A percentile compares a stretch with the other conserved stretches of the same genome.
These are phyloP conservation scores for Bromus sterilis DNA, from an alignment of 176 grass and related monocot genomes.

Conservation along the genomic window DNA sequence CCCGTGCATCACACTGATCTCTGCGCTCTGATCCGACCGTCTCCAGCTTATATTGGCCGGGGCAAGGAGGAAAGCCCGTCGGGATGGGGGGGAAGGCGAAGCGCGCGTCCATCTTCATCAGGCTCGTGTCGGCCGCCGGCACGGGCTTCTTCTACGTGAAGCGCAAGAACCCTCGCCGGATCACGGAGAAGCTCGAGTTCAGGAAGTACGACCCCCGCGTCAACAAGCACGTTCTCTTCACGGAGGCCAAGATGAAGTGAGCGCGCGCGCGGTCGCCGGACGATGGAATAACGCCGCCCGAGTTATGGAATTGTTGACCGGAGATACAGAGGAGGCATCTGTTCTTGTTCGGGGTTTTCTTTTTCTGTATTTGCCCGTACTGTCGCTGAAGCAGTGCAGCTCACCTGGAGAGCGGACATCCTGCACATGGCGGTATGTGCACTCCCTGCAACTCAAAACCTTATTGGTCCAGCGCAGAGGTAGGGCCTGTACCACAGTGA, in stretches of 20 bases:
- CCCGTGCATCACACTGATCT: neutral
- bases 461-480: no score
- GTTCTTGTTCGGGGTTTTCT: neutral
- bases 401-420: no score
- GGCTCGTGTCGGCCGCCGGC: slow-evolving; percentile 52
- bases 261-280: neutral
- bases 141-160: slow-evolving; percentile 72
- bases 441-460: no score
- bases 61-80: neutral
- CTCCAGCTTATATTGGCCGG: neutral
- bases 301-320: neutral
- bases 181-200: slow-evolving; percentile 61
- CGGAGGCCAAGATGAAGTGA: slow-evolving; percentile 72
- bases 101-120: slow-evolving; percentile 61
- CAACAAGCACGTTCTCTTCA: slow-evolving; percentile 70
- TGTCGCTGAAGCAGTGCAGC: no score
- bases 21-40: neutral
- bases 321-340: neutral
- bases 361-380: neutral
- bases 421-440: no score
- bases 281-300: neutral
- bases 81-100: slow-evolving; percentile 42
- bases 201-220: slow-evolving; percentile 62
- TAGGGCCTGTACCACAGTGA: no score
- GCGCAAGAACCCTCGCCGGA: slow-evolving; percentile 52